These are phyloP conservation scores for Dioscorea alata DNA, from an alignment of 106 monocot species.

Conservation along the genomic window DNA sequence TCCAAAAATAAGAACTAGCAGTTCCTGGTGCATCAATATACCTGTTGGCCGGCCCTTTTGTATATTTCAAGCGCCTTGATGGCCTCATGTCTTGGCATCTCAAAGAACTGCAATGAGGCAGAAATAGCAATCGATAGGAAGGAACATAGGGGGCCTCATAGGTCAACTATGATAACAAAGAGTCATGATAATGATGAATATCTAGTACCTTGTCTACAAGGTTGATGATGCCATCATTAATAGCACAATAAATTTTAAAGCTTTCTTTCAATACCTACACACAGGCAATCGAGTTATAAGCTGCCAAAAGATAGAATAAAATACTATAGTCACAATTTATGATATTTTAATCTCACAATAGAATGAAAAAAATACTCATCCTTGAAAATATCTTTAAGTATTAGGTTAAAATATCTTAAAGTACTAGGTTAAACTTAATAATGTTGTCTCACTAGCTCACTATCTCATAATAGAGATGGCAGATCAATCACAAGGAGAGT, in stretches of 20 bases:
- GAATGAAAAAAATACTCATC: too few relatives aligned
- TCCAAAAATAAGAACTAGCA: too few relatives aligned
- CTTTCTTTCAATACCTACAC: conserved; percentile 96
- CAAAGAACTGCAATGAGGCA: conserved; percentile 67
- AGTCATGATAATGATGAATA: neutral
- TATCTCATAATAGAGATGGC: too few relatives aligned
- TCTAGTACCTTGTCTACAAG: conserved; percentile 87
- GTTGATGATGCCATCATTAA: conserved; percentile 99
- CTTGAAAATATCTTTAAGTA: too few relatives aligned
- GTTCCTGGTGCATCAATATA: conserved; percentile 3
- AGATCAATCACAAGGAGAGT: too few relatives aligned
- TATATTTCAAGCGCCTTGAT: conserved; percentile 92
- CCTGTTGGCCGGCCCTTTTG: conserved; percentile 86
- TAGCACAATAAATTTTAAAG: conserved; percentile 93
- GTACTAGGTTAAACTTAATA: too few relatives aligned
- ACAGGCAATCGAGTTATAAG: neutral
- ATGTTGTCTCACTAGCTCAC: too few relatives aligned
- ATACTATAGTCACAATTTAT: too few relatives aligned
- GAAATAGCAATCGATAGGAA: neutral
- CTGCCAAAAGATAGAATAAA: too few relatives aligned
- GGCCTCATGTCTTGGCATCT: conserved; percentile 97
- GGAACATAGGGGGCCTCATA: neutral
- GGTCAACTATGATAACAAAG: neutral
- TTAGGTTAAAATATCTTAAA: too few relatives aligned
- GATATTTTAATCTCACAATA: too few relatives aligned